These are phyloP conservation scores for Globisporangium takayamanum DNA, from an alignment of 352 stramenopile species.

Conservation along the genomic window DNA sequence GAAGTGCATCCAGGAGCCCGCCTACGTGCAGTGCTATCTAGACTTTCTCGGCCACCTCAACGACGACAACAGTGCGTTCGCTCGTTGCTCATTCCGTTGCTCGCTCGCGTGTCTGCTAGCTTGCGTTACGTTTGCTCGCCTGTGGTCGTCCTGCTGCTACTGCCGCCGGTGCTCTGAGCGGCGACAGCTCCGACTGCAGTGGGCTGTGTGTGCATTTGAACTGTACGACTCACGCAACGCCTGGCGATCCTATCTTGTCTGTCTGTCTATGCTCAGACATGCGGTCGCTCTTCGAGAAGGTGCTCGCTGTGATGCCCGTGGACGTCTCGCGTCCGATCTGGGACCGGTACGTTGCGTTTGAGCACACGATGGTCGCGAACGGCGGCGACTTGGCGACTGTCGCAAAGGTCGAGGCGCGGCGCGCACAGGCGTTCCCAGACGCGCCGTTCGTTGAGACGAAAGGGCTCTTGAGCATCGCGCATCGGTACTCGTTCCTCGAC, in stretches of 20 bases:
- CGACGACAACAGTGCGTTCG: conserved; percentile 82
- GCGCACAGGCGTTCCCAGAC: conserved; percentile 72
- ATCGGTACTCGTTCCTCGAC: conserved; percentile 81
- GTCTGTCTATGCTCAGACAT: conserved; percentile 41
- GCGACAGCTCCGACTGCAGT: too few species aligned
- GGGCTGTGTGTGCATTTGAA: too few species aligned
- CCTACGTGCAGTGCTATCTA: conserved; percentile 80
- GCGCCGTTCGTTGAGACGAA: conserved; percentile 76
- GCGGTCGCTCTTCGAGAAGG: conserved; percentile 85
- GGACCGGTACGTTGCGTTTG: conserved; percentile 83
- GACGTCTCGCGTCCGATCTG: conserved; percentile 80
- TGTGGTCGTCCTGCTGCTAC: too few species aligned
- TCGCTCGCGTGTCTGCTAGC: too few species aligned
- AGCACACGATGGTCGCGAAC: conserved; percentile 82
- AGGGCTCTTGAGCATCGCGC: conserved; percentile 64
- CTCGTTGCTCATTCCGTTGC: too few species aligned
- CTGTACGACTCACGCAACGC: too few species aligned
- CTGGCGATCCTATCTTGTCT: not conserved
- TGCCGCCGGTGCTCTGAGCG: too few species aligned
- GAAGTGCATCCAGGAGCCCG: conserved; percentile 83
- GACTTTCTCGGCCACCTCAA: conserved; percentile 84
- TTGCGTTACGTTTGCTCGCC: too few species aligned
- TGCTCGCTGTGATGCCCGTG: conserved; percentile 77
- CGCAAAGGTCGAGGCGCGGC: conserved; percentile 73
- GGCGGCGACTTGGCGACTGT: conserved; percentile 79